phyloP scores from a whole-genome alignment of 2,329 filamentous ascomycete genomes.

The Scedosporium boydii region DNA sequence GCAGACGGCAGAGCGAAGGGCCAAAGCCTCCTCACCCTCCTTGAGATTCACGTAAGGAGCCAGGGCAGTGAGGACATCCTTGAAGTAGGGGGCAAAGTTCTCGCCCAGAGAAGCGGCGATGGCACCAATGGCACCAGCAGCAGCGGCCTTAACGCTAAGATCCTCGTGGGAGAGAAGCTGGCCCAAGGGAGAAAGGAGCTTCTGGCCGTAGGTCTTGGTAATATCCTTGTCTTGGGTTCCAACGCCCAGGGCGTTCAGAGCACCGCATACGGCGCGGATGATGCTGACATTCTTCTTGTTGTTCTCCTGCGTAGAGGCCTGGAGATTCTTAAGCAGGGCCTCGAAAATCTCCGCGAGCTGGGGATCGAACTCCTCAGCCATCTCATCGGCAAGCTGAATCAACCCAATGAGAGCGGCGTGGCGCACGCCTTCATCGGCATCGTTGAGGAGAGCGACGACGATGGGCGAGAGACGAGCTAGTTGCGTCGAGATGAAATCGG shows the following conservation, averaged over 20 bases:
- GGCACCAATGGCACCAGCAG: constrained; percentile 81
- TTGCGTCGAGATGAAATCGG: constrained; percentile 94
- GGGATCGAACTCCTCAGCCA: constrained; percentile 79
- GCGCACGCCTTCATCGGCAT: constrained; percentile 74
- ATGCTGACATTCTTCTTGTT: constrained; percentile 75
- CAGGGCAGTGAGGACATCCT: constrained; percentile 81
- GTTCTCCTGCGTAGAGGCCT: constrained; percentile 62
- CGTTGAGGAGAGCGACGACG: constrained; percentile 73
- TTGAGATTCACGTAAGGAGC: constrained; percentile 78
- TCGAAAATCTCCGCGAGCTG: constrained; percentile 81
- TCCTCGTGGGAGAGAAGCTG: constrained; percentile 76
- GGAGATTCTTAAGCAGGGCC: constrained; percentile 78
- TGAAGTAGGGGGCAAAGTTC: constrained; percentile 84
- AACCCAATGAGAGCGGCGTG: constrained; percentile 81
- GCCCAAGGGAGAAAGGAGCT: constrained; percentile 77
- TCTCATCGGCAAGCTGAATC: constrained; percentile 83
- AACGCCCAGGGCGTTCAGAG: constrained; percentile 83
- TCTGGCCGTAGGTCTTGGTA: constrained; percentile 62
- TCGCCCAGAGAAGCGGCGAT: constrained; percentile 78
- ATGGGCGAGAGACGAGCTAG: constrained; percentile 76
- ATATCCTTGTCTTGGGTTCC: constrained; percentile 67
- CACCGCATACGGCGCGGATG: constrained; percentile 80
- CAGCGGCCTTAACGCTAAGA: constrained; percentile 79
- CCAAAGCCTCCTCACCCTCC: constrained; percentile 80
- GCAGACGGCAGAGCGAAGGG: constrained; percentile 79